Evolutionary conservation across 768 basidiomycete genomes (phyloP).

Genomic region (Boletus reticulatus): DNA sequence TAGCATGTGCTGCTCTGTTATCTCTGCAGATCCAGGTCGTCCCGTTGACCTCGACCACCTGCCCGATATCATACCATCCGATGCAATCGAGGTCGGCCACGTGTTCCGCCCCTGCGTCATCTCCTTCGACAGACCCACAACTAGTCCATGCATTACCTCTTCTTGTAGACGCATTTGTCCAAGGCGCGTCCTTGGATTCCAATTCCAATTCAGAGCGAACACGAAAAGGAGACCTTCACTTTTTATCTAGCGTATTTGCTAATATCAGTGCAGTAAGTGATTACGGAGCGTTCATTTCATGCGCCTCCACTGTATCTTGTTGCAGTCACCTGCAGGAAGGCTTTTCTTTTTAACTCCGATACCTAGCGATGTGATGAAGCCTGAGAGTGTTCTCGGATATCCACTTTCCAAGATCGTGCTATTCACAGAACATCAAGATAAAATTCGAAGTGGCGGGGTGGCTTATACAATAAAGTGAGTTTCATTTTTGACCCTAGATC

Average conservation of each 20-base stretch:
- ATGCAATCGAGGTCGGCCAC: slow-evolving; percentile 79
- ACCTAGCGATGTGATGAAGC: slow-evolving; percentile 45
- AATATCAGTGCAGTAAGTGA: slow-evolving; percentile 76
- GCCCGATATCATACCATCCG: slow-evolving; percentile 64
- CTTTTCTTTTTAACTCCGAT: slow-evolving; percentile 74
- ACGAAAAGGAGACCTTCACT: slow-evolving; percentile 82
- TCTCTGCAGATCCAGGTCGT: slow-evolving; percentile 66
- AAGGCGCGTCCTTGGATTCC: slow-evolving; percentile 59
- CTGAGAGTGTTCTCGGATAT: slow-evolving; percentile 58
- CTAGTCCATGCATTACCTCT: slow-evolving; percentile 71
- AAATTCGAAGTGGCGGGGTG: slow-evolving; percentile 84
- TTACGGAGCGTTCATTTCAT: background rate
- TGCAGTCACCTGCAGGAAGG: slow-evolving; percentile 73
- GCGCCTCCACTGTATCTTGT: slow-evolving; percentile 1
- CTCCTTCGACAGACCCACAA: slow-evolving; percentile 52
- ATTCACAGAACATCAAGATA: slow-evolving; percentile 89
- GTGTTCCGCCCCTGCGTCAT: slow-evolving; percentile 69
- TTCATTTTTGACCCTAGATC: slow-evolving; percentile 1
- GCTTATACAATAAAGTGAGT: slow-evolving; percentile 82
- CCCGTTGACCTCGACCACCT: slow-evolving; percentile 35
- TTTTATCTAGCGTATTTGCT: slow-evolving; percentile 91
- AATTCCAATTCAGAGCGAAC: slow-evolving; percentile 46
- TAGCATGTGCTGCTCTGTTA: slow-evolving; percentile 62
- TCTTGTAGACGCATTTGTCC: slow-evolving; percentile 86
- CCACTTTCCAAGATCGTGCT: slow-evolving; percentile 78